These are phyloP conservation scores for Penicillium lagena DNA, from an alignment of 495 filamentous ascomycete species.

Conservation along the genomic window DNA sequence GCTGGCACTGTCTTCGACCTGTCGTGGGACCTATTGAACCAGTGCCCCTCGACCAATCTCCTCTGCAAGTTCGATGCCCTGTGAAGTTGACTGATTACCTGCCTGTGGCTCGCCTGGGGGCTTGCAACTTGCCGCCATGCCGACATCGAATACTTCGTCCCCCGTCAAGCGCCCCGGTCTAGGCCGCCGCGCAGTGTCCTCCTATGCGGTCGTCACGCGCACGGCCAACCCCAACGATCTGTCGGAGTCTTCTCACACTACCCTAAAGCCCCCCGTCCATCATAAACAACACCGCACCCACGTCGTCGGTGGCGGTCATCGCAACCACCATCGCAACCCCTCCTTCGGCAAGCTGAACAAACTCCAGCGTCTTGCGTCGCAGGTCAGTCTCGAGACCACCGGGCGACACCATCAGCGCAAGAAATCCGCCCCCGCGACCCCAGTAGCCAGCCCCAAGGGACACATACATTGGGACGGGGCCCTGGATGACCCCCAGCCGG, in stretches of 20 bases:
- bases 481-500: conserved; percentile 22
- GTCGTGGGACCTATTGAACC: conserved; percentile 16
- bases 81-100: conserved; percentile 17
- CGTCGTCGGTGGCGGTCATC: conserved; percentile 35
- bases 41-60: conserved; percentile 20
- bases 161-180: conserved; percentile 43
- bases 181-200: conserved; percentile 42
- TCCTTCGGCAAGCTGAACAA: conserved; percentile 39
- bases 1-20: conserved; percentile 18
- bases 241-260: conserved; percentile 25
- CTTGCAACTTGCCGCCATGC: conserved; percentile 26
- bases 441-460: conserved; percentile 34
- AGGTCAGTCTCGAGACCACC: conserved; percentile 22
- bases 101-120: conserved; percentile 11
- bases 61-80: conserved; percentile 12
- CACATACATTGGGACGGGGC: conserved; percentile 39
- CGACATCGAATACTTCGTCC: conserved; percentile 33
- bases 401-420: conserved; percentile 41
- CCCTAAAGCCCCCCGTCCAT: conserved; percentile 21
- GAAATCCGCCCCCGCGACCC: conserved; percentile 42
- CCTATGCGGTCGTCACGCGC: conserved; percentile 40
- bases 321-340: conserved; percentile 37
- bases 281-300: conserved; percentile 34
- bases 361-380: conserved; percentile 23
- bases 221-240: conserved; percentile 29